These are phyloP conservation scores for Talaromyces borbonicus DNA, from an alignment of 495 filamentous ascomycete genomes.

Conservation along the genomic window DNA sequence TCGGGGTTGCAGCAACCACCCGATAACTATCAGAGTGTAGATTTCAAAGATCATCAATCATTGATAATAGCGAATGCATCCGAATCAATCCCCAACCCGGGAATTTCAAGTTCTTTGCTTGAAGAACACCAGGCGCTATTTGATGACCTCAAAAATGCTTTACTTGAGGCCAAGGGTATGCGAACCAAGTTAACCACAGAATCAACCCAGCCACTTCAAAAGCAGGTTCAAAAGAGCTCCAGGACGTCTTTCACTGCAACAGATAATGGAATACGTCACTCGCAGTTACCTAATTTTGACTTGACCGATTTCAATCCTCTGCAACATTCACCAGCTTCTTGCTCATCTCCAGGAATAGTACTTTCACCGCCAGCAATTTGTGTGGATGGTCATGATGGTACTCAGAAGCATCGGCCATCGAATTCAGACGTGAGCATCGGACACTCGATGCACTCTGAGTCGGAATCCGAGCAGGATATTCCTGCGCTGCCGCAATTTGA, in stretches of 20 bases:
- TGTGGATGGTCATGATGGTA: no score
- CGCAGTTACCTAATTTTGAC: conserved; percentile 1
- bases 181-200: background rate
- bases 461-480: conserved; percentile 13
- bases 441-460: conserved; percentile 10
- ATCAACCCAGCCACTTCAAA: background rate
- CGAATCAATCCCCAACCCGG: conserved; percentile 25
- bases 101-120: conserved; percentile 35
- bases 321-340: background rate
- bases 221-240: background rate
- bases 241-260: background rate
- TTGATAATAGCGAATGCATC: conserved; percentile 34
- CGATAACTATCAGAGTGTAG: conserved; percentile 14
- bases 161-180: conserved; percentile 45
- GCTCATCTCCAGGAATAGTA: no score
- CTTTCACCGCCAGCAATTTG: no score
- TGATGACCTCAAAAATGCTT: conserved; percentile 44
- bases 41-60: conserved; percentile 29
- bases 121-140: conserved; percentile 42
- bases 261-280: background rate
- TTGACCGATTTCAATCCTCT: background rate
- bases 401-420: no score
- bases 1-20: conserved; percentile 8
- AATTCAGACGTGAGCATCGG: no score
- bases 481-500: conserved; percentile 21